Percentiles rank a stretch among this genome's conserved stretches.
Evolutionary conservation across 352 stramenopile genomes (phyloP).

Genomic region (Globisporangium camurandrum): DNA sequence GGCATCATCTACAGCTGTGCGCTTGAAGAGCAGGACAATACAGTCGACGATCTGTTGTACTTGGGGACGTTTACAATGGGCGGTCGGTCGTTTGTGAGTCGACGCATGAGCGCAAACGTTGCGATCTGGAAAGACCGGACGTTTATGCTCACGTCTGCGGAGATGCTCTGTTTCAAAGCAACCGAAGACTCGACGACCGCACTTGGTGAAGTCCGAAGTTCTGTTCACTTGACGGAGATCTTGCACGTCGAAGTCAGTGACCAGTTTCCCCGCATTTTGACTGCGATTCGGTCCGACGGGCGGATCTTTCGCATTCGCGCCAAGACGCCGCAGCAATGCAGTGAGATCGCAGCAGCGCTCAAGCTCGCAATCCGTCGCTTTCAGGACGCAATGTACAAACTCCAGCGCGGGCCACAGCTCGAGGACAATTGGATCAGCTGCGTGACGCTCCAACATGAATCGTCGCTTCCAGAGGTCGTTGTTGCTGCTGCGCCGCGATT

Average conservation of each 20-base stretch:
- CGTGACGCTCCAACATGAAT: constrained; percentile 70
- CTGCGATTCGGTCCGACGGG: constrained; percentile 63
- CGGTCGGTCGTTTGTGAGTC: constrained; percentile 56
- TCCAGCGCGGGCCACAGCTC: constrained; percentile 52
- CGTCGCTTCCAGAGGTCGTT: constrained; percentile 49
- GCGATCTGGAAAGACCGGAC: constrained; percentile 74
- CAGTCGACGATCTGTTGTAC: constrained; percentile 69
- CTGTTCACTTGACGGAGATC: constrained; percentile 71
- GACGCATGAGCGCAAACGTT: constrained; percentile 64
- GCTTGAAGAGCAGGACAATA: constrained; percentile 73
- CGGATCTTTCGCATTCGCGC: constrained; percentile 66
- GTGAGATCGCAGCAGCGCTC: constrained; percentile 40
- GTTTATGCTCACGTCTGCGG: constrained; percentile 67
- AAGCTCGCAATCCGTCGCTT: constrained; percentile 59
- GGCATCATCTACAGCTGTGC: constrained; percentile 70
- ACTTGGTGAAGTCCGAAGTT: constrained; percentile 58
- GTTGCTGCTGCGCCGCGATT: constrained; percentile 40
- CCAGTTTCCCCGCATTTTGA: constrained; percentile 60
- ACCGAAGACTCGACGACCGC: constrained; percentile 32
- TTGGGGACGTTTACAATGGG: constrained; percentile 73
- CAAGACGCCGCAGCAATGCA: constrained; percentile 55
- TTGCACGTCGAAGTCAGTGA: constrained; percentile 72
- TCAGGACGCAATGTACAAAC: constrained; percentile 59
- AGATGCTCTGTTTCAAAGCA: constrained; percentile 75
- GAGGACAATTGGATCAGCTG: constrained; percentile 67